Base-by-base conservation (phyloP, 148 eudicot genomes). In the Nepenthes mirabilis region DNA sequence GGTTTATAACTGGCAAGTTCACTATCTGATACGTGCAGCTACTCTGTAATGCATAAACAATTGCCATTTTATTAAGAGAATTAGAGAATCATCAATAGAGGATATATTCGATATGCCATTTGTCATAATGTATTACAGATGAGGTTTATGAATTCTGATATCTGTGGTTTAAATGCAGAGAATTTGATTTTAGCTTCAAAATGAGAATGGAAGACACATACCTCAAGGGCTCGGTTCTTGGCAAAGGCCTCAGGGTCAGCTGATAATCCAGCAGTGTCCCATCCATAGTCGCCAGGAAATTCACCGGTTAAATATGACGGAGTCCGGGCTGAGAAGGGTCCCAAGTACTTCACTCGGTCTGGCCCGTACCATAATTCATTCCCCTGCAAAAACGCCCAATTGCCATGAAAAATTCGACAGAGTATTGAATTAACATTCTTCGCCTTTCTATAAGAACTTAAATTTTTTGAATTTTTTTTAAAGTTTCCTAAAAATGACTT, bases 241-340 rank as follows among this genome's bases (percentile, higher is more conserved):
- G 96, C 90, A 62, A 89, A 89, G 43, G 93, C 96, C 75, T 89
- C 96, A 2, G 96, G 96, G 63, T 89, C 93, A 56, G 93, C 96
- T 6, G 90, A 89, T 37, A 88, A 77, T 10, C 96, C 93, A 63
- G 96, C 93, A 65, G 93, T 89, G 75, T 89, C 96, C 96, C 96
- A 89, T 0, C 96, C 93, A 14, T 89, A 89, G 62, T 89, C 96
- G 14, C 96, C 96, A 1, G 93, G 96, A 36, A 85, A 89, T 64
- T 89, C 93, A 47, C 93, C 93, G 2, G 70, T 89, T 59, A 89
- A 57, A 79, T 85, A 85, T 0, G 93, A 80, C 2, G 93, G 96
- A 51, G 96, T 89, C 65, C 85, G 96, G 57, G 96, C 96, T 49
- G 96, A 89, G 58, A 89, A 89, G 47, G 93, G 94, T 61, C 94